These are phyloP conservation scores for Aschersonia sp. DNA, from an alignment of 2,329 filamentous ascomycete genomes.

Conservation along the genomic window DNA sequence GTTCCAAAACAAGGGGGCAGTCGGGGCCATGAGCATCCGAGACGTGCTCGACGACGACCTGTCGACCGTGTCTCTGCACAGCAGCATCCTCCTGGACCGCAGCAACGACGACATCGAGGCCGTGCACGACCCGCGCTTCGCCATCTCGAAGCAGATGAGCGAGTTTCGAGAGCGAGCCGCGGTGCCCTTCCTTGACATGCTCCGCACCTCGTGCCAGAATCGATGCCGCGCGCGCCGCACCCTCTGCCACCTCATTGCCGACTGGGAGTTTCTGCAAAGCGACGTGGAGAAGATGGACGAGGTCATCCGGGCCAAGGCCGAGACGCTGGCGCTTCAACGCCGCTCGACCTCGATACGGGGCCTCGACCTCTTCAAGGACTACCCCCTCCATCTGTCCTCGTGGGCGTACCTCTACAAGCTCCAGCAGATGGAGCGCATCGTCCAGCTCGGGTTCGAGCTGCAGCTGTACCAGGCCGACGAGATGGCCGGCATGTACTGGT, in stretches of 20 bases:
- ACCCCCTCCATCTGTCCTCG: slow-evolving; percentile 58
- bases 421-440: slow-evolving; percentile 70
- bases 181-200: slow-evolving; percentile 67
- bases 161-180: slow-evolving; percentile 44
- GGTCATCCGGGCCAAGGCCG: slow-evolving; percentile 44
- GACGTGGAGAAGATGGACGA: slow-evolving; percentile 69
- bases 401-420: slow-evolving; percentile 89
- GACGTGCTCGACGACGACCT: slow-evolving; percentile 72
- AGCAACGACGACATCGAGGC: slow-evolving; percentile 64
- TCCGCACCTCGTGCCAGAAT: slow-evolving; percentile 79
- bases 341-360: slow-evolving; percentile 14
- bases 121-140: slow-evolving; percentile 57
- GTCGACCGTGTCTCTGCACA: slow-evolving; percentile 59
- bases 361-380: slow-evolving; percentile 26
- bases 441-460: slow-evolving; percentile 89
- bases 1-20: slow-evolving; percentile 55
- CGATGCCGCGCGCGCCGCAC: slow-evolving; percentile 77
- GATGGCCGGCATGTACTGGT: slow-evolving; percentile 80
- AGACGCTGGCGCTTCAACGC: slow-evolving; percentile 43
- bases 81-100: slow-evolving; percentile 54
- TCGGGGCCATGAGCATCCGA: slow-evolving; percentile 54
- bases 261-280: slow-evolving; percentile 72
- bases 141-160: slow-evolving; percentile 62
- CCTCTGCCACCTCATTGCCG: slow-evolving; percentile 68
- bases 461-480: slow-evolving; percentile 81